Base-by-base conservation (phyloP, 2,329 filamentous ascomycete genomes). In the Geosmithia putterillii region DNA sequence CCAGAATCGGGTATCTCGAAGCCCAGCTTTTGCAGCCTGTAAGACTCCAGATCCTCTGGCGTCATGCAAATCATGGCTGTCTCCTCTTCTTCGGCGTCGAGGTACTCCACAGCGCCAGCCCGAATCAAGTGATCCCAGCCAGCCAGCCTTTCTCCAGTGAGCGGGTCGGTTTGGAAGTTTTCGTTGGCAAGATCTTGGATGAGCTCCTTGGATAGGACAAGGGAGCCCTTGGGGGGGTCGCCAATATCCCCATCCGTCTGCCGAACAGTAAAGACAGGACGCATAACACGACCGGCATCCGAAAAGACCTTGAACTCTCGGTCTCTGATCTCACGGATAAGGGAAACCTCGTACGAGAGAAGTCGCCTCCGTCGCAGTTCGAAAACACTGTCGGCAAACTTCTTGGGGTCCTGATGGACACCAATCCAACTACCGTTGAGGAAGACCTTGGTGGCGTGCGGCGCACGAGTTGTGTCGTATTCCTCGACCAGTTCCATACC, bases 21-120 rank as follows among this genome's bases (percentile, higher is more conserved):
- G 18, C 45, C 46, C 8, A 41, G 32, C 60, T 86, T 85, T 44
- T 82, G 70, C 51, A 81, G 69, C 47, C 83, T 76, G 48, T 81
- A 87, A 19, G 78, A 77, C 47, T 95, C 88, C 34, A 98, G 69
- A 57, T 96, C 92, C 59, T 96, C 90, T 0, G 92, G 92, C 0
- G 88, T 94, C 90, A 98, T 98, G 62, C 89, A 87, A 57, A 98
- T 98, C 92, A 98, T 98, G 35, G 92, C 83, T 0, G 88, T 94
- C 62, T 98, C 94, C 60, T 98, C 92, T 69, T 98, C 94, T 58
- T 98, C 94, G 0, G 92, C 92, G 60, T 98, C 92, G 10, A 98
- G 76, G 56, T 95, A 96, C 59, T 98, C 92, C 34, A 98, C 84
- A 3, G 88, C 86, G 62, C 90, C 92, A 12, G 79, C 76, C 45